Conservation (phyloP, 805 yeast genomes). For the Candida odintsovae region DNA sequence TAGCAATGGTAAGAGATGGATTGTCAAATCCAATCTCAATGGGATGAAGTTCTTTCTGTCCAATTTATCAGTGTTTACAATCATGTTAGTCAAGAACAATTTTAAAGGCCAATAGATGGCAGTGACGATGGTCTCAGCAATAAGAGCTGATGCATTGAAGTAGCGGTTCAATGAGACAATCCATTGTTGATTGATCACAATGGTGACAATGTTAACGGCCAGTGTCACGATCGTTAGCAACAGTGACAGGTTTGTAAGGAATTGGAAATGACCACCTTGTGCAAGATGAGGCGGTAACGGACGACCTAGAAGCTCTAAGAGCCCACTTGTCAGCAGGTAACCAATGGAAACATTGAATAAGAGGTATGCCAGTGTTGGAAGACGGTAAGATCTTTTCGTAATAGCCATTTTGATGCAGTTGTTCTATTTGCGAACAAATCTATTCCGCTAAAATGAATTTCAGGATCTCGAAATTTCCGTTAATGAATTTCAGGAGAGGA, state of each 20-base stretch:
- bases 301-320: neutral
- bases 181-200: constrained; percentile 25
- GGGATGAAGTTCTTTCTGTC: constrained; percentile 34
- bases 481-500: neutral
- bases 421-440: no score
- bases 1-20: constrained; percentile 55
- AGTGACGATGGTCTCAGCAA: constrained; percentile 57
- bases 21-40: constrained; percentile 43
- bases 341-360: constrained; percentile 1
- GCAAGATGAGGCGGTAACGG: constrained; percentile 43
- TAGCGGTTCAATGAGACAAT: constrained; percentile 4
- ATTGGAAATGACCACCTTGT: constrained; percentile 65
- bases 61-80: constrained; percentile 30
- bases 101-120: constrained; percentile 65
- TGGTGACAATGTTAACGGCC: constrained; percentile 12
- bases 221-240: constrained; percentile 33
- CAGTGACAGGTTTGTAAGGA: constrained; percentile 63
- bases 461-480: neutral
- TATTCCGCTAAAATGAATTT: no score
- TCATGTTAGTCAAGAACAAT: constrained; percentile 43
- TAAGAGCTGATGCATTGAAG: constrained; percentile 45
- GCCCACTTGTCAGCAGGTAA: constrained; percentile 1
- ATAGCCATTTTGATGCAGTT: no score
- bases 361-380: neutral
- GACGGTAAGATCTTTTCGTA: neutral